phyloP scores from a whole-genome alignment of 495 filamentous ascomycete species.

The Neurospora sp. region DNA sequence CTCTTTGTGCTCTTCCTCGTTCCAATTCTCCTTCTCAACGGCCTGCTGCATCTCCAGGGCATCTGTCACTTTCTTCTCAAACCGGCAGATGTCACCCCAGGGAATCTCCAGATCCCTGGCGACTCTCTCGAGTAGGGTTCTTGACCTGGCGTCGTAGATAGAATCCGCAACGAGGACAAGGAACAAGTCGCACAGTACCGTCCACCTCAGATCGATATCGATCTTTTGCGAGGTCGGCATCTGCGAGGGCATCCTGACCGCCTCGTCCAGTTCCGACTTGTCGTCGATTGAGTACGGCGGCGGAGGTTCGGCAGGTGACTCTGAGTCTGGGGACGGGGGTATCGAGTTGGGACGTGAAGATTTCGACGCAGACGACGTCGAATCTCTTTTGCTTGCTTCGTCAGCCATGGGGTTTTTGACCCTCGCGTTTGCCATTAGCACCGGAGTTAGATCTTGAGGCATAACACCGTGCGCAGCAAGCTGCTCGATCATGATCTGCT shows the following conservation, averaged over 20 bases:
- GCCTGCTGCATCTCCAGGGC: slow-evolving; percentile 94
- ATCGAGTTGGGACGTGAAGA: slow-evolving; percentile 16
- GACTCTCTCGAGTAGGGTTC: slow-evolving; percentile 75
- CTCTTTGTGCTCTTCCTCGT: slow-evolving; percentile 91
- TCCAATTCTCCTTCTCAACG: slow-evolving; percentile 91
- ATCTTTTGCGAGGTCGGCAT: slow-evolving; percentile 72
- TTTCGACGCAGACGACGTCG: slow-evolving; percentile 4
- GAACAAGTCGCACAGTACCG: slow-evolving; percentile 93
- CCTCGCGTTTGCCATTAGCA: slow-evolving; percentile 84
- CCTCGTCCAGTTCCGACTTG: slow-evolving; percentile 56
- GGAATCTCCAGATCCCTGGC: slow-evolving; percentile 68
- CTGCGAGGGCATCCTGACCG: slow-evolving; percentile 68
- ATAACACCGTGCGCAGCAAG: slow-evolving; percentile 83
- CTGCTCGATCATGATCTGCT: slow-evolving; percentile 99
- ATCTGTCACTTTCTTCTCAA: slow-evolving; percentile 96
- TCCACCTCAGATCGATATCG: slow-evolving; percentile 96
- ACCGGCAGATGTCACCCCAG: slow-evolving; percentile 90
- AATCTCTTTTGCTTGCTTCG: slow-evolving; percentile 3
- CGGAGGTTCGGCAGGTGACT: slow-evolving; percentile 42
- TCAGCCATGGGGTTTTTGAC: slow-evolving; percentile 85
- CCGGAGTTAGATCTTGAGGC: slow-evolving; percentile 68
- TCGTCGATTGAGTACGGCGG: slow-evolving; percentile 65
- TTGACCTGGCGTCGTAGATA: slow-evolving; percentile 82
- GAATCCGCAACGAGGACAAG: slow-evolving; percentile 91
- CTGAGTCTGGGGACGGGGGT: slow-evolving; percentile 17